Conservation (phyloP, 2,329 filamentous ascomycete genomes). For the Penicillium sp. region DNA sequence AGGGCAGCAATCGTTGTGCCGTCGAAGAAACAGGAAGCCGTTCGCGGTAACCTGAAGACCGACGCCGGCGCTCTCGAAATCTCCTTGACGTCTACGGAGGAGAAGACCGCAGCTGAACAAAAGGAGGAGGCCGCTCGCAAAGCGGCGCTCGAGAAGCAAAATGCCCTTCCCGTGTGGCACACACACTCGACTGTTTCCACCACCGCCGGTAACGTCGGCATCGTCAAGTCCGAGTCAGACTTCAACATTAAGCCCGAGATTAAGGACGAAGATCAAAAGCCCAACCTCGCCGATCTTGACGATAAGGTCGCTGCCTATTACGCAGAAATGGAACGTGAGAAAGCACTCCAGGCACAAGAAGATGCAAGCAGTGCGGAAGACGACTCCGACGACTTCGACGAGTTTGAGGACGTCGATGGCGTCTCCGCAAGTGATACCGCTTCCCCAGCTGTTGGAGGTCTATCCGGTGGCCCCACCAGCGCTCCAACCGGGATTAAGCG, state of each 20-base stretch:
- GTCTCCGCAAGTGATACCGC: constrained; percentile 42
- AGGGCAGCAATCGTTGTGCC: constrained; percentile 48
- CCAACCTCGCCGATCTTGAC: constrained; percentile 47
- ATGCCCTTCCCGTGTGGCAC: constrained; percentile 58
- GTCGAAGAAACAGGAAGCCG: constrained; percentile 43
- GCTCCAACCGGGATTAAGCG: constrained; percentile 42
- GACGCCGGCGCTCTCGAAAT: constrained; percentile 53
- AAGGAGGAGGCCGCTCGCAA: constrained; percentile 54
- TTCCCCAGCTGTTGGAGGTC: constrained; percentile 35
- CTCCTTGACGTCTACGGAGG: constrained; percentile 53
- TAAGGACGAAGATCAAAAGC: constrained; percentile 50
- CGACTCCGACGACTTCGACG: constrained; percentile 46
- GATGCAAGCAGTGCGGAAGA: constrained; percentile 49
- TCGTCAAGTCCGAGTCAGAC: constrained; percentile 39
- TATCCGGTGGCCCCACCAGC: constrained; percentile 31
- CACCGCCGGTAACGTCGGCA: constrained; percentile 28
- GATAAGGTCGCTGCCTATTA: constrained; percentile 55
- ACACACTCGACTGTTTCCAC: constrained; percentile 55
- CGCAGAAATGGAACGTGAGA: constrained; percentile 50
- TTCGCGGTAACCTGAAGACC: constrained; percentile 50
- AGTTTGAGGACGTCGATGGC: constrained; percentile 52
- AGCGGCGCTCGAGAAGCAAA: constrained; percentile 56
- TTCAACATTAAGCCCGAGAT: constrained; percentile 44
- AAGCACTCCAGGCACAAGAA: constrained; percentile 46
- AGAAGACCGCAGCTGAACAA: constrained; percentile 55